A percentile compares a stretch with the other conserved stretches of the same genome.
Conservation (phyloP, 2,329 filamentous ascomycete genomes). For the Didymella segeticola region DNA sequence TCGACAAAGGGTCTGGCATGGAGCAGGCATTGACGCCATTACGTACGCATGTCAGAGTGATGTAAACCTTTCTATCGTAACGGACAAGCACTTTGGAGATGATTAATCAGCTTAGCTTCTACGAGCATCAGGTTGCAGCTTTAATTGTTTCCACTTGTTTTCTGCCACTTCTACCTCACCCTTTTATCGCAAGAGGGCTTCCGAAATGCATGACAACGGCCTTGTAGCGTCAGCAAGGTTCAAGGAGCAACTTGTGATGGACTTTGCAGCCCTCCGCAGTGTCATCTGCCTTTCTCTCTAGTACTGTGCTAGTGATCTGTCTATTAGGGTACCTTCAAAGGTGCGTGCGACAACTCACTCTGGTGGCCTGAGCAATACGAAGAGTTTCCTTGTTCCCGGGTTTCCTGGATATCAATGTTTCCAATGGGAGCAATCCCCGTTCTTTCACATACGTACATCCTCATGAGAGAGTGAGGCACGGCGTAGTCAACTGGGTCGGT, state of each 20-base stretch:
- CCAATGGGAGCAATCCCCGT: constrained; percentile 2
- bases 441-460: not conserved
- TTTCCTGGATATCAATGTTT: constrained; percentile 1
- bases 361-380: constrained; percentile 7
- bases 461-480: not conserved
- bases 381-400: constrained; percentile 6
- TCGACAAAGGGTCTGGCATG: not conserved
- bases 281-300: not conserved
- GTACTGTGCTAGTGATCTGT: not conserved
- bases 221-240: not conserved
- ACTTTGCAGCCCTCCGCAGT: not conserved
- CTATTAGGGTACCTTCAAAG: not conserved
- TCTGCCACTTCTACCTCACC: not conserved
- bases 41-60: not conserved
- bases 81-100: no score
- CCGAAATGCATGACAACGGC: not conserved
- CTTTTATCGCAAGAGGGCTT: not conserved
- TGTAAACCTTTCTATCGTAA: not conserved
- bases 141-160: not conserved
- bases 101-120: not conserved
- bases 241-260: not conserved
- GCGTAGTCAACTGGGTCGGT: not conserved
- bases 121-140: not conserved
- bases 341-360: not conserved
- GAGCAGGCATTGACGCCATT: not conserved